phyloP scores from a whole-genome alignment of 257 asterid genomes.

The Rubia yunnanensis region DNA sequence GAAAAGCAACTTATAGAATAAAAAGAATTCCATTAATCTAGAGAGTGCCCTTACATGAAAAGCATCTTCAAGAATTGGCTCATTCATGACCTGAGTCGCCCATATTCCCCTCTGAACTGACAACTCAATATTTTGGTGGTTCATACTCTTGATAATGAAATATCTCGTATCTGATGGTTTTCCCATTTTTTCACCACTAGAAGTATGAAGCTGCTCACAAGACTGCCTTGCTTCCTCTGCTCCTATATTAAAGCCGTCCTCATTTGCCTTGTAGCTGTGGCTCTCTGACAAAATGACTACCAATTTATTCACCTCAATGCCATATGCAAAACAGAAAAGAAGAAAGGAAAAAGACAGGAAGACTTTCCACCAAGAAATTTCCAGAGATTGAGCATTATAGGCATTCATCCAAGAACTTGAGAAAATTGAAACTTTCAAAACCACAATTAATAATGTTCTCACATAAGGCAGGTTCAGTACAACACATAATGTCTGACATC shows the following conservation, averaged over 20 bases:
- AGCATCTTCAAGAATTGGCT: conserved; percentile 92
- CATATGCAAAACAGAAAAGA: background rate
- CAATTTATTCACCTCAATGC: conserved; percentile 19
- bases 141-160: conserved; percentile 93
- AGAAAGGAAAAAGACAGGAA: background rate
- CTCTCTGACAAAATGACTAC: conserved; percentile 32
- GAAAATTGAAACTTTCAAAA: background rate
- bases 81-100: conserved; percentile 99
- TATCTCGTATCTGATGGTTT: conserved; percentile 47
- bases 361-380: background rate
- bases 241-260: conserved; percentile 42
- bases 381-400: background rate
- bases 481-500: conserved; percentile 2
- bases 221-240: conserved; percentile 38
- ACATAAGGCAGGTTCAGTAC: background rate
- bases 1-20: background rate
- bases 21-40: conserved; percentile 14
- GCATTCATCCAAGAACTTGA: too few relatives aligned
- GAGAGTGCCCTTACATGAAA: conserved; percentile 62
- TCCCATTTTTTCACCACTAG: conserved; percentile 43
- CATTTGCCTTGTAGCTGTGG: conserved; percentile 38
- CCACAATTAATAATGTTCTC: background rate
- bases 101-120: conserved; percentile 80
- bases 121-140: conserved; percentile 72
- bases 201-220: conserved; percentile 38